A percentile compares a stretch with the other conserved stretches of the same genome.
phyloP scores from a whole-genome alignment of 75 land plant species.

The Azolla pinnata region DNA sequence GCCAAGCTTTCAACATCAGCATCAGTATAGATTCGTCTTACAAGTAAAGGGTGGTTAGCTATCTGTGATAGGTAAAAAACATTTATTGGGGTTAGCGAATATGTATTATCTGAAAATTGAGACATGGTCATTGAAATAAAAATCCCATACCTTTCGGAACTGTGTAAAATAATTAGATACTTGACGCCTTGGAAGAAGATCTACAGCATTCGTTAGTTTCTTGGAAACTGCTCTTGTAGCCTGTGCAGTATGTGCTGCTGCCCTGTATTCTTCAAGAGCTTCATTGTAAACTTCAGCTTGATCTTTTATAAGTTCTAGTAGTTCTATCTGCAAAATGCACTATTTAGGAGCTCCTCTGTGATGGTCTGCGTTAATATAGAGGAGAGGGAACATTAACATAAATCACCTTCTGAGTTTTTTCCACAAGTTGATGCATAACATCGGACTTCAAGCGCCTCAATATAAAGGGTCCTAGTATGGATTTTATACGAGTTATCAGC shows the following conservation, averaged over 20 bases:
- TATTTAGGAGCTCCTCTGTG: too few species aligned
- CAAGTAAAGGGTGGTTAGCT: slow-evolving; percentile 93
- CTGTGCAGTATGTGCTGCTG: slow-evolving; percentile 45
- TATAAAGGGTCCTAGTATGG: slow-evolving; percentile 90
- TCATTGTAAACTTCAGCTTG: slow-evolving; percentile 76
- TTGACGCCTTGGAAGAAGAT: slow-evolving; percentile 65
- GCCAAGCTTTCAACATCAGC: slow-evolving; percentile 69
- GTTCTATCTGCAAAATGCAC: slow-evolving; percentile 58
- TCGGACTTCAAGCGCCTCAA: slow-evolving; percentile 89
- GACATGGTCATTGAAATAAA: too few species aligned
- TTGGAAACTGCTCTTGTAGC: slow-evolving; percentile 24
- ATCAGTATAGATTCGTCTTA: slow-evolving; percentile 78
- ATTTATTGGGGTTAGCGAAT: too few species aligned
- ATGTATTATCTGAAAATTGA: not conserved
- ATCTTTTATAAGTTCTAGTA: slow-evolving; percentile 48
- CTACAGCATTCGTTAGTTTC: slow-evolving; percentile 18
- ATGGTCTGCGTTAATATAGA: too few species aligned
- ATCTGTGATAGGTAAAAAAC: slow-evolving; percentile 63
- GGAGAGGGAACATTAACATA: too few species aligned
- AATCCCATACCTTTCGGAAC: slow-evolving; percentile 98
- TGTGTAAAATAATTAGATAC: slow-evolving; percentile 88
- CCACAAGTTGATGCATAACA: slow-evolving; percentile 95
- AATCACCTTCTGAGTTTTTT: slow-evolving; percentile 69
- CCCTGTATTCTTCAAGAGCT: slow-evolving; percentile 80
- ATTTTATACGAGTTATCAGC: slow-evolving; percentile 72